A percentile compares a stretch with the other conserved stretches of the same genome.
Conservation (phyloP, 2,329 filamentous ascomycete genomes). For the Cercospora sp. region DNA sequence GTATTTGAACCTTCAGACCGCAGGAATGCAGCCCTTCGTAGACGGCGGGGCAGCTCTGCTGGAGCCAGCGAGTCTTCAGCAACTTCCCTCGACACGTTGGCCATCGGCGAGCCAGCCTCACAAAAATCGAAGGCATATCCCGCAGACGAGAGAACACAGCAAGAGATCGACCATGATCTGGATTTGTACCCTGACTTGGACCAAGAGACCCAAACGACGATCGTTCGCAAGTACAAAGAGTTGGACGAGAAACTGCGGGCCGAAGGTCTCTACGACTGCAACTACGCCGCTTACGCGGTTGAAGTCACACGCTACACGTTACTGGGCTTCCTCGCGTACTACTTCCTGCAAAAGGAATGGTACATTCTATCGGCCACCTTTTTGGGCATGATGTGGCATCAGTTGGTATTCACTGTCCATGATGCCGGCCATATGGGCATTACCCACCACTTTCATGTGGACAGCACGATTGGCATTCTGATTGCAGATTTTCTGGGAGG, state of each 20-base stretch:
- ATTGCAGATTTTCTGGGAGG: constrained; percentile 89
- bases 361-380: constrained; percentile 66
- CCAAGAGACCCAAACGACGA: constrained; percentile 67
- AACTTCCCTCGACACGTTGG: constrained; percentile 60
- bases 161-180: constrained; percentile 73
- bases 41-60: constrained; percentile 40
- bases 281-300: constrained; percentile 74
- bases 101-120: constrained; percentile 38
- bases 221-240: constrained; percentile 78
- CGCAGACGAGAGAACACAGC: constrained; percentile 69
- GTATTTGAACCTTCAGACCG: constrained; percentile 56
- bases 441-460: constrained; percentile 81
- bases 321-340: constrained; percentile 63
- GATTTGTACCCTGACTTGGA: constrained; percentile 81
- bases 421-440: constrained; percentile 98
- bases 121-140: constrained; percentile 46
- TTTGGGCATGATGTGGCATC: constrained; percentile 87
- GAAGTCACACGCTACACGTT: constrained; percentile 72
- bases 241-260: constrained; percentile 70
- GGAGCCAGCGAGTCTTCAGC: constrained; percentile 49
- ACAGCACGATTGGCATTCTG: constrained; percentile 83
- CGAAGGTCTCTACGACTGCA: constrained; percentile 79
- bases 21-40: constrained; percentile 36
- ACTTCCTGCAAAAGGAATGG: constrained; percentile 45
- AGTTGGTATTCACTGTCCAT: constrained; percentile 89